Conservation (phyloP, 768 basidiomycete species). For the Cytidiella melzeri region DNA sequence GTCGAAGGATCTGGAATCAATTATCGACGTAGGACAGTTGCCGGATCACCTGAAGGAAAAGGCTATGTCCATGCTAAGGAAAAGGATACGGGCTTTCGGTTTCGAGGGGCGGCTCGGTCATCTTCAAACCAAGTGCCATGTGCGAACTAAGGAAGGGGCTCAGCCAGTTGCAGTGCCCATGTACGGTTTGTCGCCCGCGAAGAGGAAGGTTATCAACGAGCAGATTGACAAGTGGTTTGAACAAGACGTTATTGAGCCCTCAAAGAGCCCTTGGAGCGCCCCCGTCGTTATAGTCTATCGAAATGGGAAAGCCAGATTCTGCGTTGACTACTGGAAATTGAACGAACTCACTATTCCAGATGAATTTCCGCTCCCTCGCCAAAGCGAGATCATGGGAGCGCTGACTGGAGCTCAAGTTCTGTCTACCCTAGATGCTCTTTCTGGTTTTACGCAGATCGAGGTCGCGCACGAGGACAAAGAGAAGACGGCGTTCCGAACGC, state of each 20-base stretch:
- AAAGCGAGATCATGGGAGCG: conserved; percentile 16
- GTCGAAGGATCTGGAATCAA: neutral
- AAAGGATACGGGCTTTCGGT: neutral
- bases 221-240: conserved; percentile 27
- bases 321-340: conserved; percentile 29
- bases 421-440: conserved; percentile 29
- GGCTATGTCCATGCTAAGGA: neutral
- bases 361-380: conserved; percentile 17
- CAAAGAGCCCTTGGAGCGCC: conserved; percentile 32
- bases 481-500: conserved; percentile 33
- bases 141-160: too few relatives aligned
- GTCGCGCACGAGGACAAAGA: conserved; percentile 24
- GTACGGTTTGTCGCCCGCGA: conserved; percentile 4
- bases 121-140: neutral
- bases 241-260: conserved; percentile 34
- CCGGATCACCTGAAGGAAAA: conserved; percentile 2
- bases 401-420: conserved; percentile 25
- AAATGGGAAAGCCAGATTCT: conserved; percentile 32
- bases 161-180: conserved; percentile 5
- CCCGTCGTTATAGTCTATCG: conserved; percentile 31
- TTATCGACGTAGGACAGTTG: conserved; percentile 2
- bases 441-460: conserved; percentile 36
- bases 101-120: neutral
- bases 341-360: conserved; percentile 20
- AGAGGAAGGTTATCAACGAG: conserved; percentile 4